Evolutionary conservation across 331 rosid species (phyloP).

Genomic region (Quercus lobata): DNA sequence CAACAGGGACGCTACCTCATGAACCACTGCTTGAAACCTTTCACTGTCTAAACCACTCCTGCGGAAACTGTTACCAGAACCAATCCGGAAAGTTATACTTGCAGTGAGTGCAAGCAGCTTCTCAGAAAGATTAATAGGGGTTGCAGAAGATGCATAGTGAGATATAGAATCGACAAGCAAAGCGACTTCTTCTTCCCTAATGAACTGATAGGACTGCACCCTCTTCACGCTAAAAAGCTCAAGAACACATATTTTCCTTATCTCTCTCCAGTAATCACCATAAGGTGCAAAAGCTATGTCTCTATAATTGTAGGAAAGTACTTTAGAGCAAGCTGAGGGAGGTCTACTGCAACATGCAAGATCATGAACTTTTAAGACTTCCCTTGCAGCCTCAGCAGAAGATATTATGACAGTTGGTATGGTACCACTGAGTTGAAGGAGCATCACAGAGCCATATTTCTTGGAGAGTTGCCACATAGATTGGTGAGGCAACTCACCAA

Average conservation of each 20-base stretch:
- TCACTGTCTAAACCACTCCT: slow-evolving; percentile 6
- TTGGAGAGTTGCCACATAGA: slow-evolving; percentile 28
- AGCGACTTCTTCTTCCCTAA: slow-evolving; percentile 33
- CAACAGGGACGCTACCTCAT: neutral
- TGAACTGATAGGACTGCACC: slow-evolving; percentile 15
- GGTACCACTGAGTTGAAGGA: slow-evolving; percentile 14
- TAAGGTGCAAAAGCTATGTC: slow-evolving; percentile 32
- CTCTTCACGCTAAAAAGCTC: slow-evolving; percentile 34
- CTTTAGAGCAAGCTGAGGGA: neutral
- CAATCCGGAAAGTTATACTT: slow-evolving; percentile 27
- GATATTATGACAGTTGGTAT: slow-evolving; percentile 16
- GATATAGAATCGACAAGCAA: slow-evolving; percentile 28
- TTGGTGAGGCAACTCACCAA: slow-evolving; percentile 30
- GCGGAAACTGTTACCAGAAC: slow-evolving; percentile 34
- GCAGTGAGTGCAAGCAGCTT: slow-evolving; percentile 21
- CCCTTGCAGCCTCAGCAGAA: slow-evolving; percentile 26
- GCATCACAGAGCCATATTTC: slow-evolving; percentile 31
- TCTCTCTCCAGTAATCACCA: slow-evolving; percentile 41
- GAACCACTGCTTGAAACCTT: slow-evolving; percentile 15
- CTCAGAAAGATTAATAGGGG: slow-evolving; percentile 43
- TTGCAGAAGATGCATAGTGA: neutral
- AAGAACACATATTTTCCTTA: slow-evolving; percentile 27
- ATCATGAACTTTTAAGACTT: slow-evolving; percentile 25
- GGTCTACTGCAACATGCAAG: slow-evolving; percentile 29
- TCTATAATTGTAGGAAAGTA: slow-evolving; percentile 4